A percentile compares a stretch with the other conserved stretches of the same genome.
These are phyloP conservation scores for Leavenworthia alabamica DNA, from an alignment of 345 rosid species.

Conservation along the genomic window DNA sequence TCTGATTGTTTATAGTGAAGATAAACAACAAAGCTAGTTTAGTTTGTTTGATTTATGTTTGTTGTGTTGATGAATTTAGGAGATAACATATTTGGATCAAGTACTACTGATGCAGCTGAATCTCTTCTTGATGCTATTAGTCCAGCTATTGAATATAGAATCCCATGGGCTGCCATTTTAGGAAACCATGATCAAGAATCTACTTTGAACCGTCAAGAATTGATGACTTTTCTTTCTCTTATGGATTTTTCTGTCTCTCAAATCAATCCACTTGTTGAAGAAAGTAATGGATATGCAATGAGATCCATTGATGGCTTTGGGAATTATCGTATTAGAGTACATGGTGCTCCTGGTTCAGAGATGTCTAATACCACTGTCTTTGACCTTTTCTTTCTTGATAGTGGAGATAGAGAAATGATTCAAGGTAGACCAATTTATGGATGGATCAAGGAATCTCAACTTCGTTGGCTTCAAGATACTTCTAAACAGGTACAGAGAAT, in stretches of 20 bases:
- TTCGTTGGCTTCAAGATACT: slow-evolving; percentile 56
- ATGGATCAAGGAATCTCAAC: slow-evolving; percentile 87
- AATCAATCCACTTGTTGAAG: slow-evolving; percentile 46
- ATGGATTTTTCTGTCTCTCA: slow-evolving; percentile 82
- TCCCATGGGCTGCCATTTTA: slow-evolving; percentile 91
- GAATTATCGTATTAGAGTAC: slow-evolving; percentile 51
- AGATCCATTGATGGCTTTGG: slow-evolving; percentile 69
- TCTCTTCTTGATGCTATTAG: slow-evolving; percentile 62
- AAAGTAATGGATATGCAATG: slow-evolving; percentile 13
- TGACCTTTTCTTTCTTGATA: slow-evolving; percentile 80
- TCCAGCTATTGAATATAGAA: slow-evolving; percentile 58
- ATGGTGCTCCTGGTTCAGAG: slow-evolving; percentile 74
- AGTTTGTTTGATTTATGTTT: background rate
- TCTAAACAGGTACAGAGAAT: slow-evolving; percentile 25
- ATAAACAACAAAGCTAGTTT: background rate
- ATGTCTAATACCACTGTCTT: slow-evolving; percentile 65
- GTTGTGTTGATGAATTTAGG: slow-evolving; percentile 41
- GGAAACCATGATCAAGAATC: slow-evolving; percentile 97
- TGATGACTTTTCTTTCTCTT: slow-evolving; percentile 76
- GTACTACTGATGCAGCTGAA: slow-evolving; percentile 87
- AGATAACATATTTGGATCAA: slow-evolving; percentile 86
- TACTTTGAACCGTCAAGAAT: slow-evolving; percentile 67
- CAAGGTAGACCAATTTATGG: slow-evolving; percentile 71
- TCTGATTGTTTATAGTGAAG: background rate
- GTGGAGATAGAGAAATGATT: slow-evolving; percentile 66